Evolutionary conservation across 306 rosid genomes (phyloP), one percentile per base, ranked within the genome.

Genomic region (Prosopis cineraria): DNA sequence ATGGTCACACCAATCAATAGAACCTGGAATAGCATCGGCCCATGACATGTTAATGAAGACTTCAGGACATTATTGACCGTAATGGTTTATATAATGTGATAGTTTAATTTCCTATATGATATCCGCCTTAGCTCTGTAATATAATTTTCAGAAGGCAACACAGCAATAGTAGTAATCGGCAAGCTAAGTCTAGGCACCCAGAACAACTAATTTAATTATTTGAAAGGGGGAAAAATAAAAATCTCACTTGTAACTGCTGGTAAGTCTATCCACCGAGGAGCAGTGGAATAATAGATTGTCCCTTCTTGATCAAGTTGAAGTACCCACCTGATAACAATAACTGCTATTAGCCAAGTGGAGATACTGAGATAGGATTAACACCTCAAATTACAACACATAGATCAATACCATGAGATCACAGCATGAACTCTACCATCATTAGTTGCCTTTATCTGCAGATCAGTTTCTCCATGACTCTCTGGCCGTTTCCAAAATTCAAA

Each of bases 401-500:
- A 62, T 56, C 76, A 77, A 82, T 92, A 94, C 98, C 98, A 94
- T 79, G 97, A 92, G 65, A 94, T 80, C 58, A 94, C 80, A 68
- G 95, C 97, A 72, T 94, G 92, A 73, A 90, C 87, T 87, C 78
- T 89, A 30, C 97, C 98, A 77, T 87, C 86, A 50, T 48, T 77
- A 66, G 89, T 89, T 39, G 97, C 91, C 84, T 90, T 88, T 69
- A 90, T 45, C 75, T 58, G 39, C 80, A 94, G 66, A 74, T 87
- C 88, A 69, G 77, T 84, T 82, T 92, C 88, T 24, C 89, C 88
- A 74, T 43, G 81, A 89, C 97, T 90, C 77, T 92, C 93, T 86
- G 98, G 98, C 86, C 98, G 92, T 92, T 89, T 92, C 91, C 88
- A 90, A 90, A 94, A 94, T 84, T 94, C 95, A 90, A 94, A 92